Evolutionary conservation across 2,329 filamentous ascomycete genomes (phyloP).

Genomic region (Botryotinia convoluta): DNA sequence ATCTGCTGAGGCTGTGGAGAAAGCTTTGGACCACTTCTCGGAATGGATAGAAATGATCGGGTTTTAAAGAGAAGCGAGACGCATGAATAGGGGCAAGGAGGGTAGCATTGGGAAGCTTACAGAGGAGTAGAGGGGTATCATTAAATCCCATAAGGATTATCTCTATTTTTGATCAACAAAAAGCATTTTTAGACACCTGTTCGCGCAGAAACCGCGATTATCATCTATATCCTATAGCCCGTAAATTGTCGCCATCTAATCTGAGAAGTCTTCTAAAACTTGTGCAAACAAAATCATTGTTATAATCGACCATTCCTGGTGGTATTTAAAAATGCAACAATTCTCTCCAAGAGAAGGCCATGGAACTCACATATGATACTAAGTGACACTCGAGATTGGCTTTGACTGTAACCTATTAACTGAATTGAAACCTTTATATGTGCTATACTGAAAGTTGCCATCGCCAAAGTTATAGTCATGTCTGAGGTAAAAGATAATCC

Average conservation of each 20-base stretch:
- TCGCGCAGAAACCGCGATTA: no score
- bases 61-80: neutral
- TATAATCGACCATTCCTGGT: neutral
- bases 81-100: neutral
- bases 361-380: neutral
- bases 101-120: no score
- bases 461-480: neutral
- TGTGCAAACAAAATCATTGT: neutral
- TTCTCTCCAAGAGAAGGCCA: neutral
- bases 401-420: neutral
- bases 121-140: neutral
- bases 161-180: neutral
- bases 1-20: neutral
- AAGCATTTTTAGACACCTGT: rapidly evolving
- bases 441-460: neutral
- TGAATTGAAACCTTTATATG: neutral
- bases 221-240: no score
- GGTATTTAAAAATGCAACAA: neutral
- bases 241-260: neutral
- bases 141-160: neutral
- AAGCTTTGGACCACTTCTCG: neutral
- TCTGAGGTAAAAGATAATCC: neutral
- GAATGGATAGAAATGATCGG: neutral
- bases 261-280: rapidly evolving
- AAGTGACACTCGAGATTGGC: neutral